phyloP scores from a whole-genome alignment of 768 basidiomycete species.

The Lentinula aciculospora region DNA sequence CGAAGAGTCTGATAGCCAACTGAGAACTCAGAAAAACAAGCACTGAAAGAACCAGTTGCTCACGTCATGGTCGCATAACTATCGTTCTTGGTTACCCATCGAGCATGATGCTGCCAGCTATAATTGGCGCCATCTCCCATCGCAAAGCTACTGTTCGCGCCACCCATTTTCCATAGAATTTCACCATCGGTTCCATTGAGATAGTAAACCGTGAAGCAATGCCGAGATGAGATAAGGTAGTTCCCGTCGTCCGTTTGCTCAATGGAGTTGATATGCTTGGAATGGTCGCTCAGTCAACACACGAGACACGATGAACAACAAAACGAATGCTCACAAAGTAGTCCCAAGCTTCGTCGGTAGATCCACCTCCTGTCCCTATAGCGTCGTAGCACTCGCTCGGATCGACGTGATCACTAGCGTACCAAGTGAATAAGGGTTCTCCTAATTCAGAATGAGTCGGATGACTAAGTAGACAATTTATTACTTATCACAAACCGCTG shows the following conservation, averaged over 20 bases:
- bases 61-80: constrained; percentile 9
- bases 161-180: constrained; percentile 16
- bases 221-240: constrained; percentile 15
- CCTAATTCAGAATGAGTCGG: not conserved
- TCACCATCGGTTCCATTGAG: constrained; percentile 12
- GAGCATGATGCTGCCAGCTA: constrained; percentile 15
- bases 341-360: not conserved
- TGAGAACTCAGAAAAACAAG: not conserved
- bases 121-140: constrained; percentile 9
- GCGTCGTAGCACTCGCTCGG: not conserved
- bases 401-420: not conserved
- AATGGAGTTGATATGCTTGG: constrained; percentile 7
- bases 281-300: not conserved
- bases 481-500: not conserved
- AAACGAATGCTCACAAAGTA: not conserved
- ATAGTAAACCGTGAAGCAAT: constrained; percentile 13
- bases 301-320: not conserved
- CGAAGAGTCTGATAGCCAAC: constrained; percentile 5
- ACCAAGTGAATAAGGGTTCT: constrained; percentile 4
- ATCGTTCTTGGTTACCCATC: constrained; percentile 12
- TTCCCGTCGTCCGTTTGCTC: constrained; percentile 12
- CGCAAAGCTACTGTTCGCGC: constrained; percentile 12
- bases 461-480: not conserved
- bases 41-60: not conserved
- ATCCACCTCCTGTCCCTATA: not conserved